Evolutionary conservation across 2,329 filamentous ascomycete species (phyloP).

Genomic region (Talaromyces pinophilus): DNA sequence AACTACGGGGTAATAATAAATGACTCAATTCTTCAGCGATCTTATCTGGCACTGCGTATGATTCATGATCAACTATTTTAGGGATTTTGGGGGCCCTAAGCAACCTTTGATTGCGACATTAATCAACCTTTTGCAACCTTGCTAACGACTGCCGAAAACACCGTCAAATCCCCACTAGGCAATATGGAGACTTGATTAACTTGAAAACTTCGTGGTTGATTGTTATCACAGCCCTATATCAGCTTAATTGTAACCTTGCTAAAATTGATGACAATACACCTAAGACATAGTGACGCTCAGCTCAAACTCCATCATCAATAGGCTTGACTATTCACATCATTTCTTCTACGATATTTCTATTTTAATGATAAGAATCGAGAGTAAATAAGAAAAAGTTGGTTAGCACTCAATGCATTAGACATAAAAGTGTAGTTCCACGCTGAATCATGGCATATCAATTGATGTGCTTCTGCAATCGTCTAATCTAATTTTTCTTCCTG

Average conservation of each 20-base stretch:
- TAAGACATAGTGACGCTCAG: too few relatives aligned
- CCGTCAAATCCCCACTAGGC: not conserved
- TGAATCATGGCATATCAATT: too few relatives aligned
- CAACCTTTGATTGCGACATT: not conserved
- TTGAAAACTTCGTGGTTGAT: not conserved
- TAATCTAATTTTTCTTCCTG: too few relatives aligned
- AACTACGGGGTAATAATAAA: not conserved
- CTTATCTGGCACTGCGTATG: not conserved
- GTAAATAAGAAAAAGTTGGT: not conserved
- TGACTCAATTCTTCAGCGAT: not conserved
- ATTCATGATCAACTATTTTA: not conserved
- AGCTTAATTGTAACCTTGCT: too few relatives aligned
- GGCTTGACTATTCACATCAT: not conserved
- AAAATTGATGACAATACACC: too few relatives aligned
- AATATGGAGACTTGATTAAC: not conserved
- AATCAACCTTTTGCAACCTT: not conserved
- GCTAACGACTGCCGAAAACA: not conserved
- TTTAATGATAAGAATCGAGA: not conserved
- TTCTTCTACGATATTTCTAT: not conserved
- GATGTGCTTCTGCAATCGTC: too few relatives aligned
- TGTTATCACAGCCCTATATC: too few relatives aligned
- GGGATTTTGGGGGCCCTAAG: not conserved
- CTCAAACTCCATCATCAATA: not conserved
- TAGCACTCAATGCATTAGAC: not conserved
- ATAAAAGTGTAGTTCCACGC: not conserved